A percentile compares a stretch with the other conserved stretches of the same genome.
These are phyloP conservation scores for Cucurbita ficifolia DNA, from an alignment of 306 rosid species.

Conservation along the genomic window DNA sequence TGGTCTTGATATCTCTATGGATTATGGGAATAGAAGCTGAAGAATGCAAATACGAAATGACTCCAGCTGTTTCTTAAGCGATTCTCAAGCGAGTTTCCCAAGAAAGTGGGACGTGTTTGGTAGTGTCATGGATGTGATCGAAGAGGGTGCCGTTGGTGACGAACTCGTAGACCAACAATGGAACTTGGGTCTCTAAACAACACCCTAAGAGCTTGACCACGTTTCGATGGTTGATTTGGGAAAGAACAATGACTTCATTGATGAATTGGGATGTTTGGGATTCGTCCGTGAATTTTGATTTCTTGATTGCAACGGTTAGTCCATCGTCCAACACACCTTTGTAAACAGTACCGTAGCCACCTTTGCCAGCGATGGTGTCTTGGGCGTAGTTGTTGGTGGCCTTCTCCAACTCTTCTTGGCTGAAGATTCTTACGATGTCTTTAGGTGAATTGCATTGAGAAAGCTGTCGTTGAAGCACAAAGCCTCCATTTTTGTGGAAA, in stretches of 20 bases:
- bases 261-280: slow-evolving; percentile 27
- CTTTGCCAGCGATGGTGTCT: slow-evolving; percentile 15
- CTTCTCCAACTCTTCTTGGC: slow-evolving; percentile 8
- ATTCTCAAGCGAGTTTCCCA: slow-evolving; percentile 25
- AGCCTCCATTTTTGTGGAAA: not conserved
- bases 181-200: slow-evolving; percentile 29
- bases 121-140: slow-evolving; percentile 11
- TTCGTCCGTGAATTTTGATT: slow-evolving; percentile 16
- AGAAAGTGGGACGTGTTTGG: not conserved
- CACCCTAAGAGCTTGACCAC: slow-evolving; percentile 36
- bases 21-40: slow-evolving; percentile 24
- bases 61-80: slow-evolving; percentile 23
- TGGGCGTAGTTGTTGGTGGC: slow-evolving; percentile 23
- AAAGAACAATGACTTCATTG: slow-evolving; percentile 26
- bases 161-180: slow-evolving; percentile 36
- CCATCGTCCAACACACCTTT: slow-evolving; percentile 11
- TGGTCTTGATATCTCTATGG: slow-evolving; percentile 31
- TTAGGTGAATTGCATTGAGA: not conserved
- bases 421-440: slow-evolving; percentile 6
- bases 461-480: not conserved
- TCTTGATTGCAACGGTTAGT: slow-evolving; percentile 19
- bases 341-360: slow-evolving; percentile 26
- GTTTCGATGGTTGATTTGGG: slow-evolving; percentile 35
- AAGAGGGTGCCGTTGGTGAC: slow-evolving; percentile 24
- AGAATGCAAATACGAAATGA: slow-evolving; percentile 28